A percentile compares a stretch with the other conserved stretches of the same genome.
These are phyloP conservation scores for Coelastrella sp. DNA, from an alignment of 139 green algal genomes.

Conservation along the genomic window DNA sequence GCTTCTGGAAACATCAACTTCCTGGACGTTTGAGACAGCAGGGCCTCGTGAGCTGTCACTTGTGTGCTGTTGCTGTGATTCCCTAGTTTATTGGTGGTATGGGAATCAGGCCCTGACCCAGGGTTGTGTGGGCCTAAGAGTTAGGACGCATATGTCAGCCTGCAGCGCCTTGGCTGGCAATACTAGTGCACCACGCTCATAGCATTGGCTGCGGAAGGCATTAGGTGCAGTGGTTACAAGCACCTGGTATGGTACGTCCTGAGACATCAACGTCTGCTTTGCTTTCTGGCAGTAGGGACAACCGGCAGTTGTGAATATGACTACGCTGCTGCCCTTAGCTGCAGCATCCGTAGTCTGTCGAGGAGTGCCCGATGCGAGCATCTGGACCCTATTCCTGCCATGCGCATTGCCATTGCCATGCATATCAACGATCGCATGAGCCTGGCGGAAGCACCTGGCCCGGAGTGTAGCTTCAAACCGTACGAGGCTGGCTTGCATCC, in stretches of 20 bases:
- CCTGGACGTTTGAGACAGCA: slow-evolving; percentile 29
- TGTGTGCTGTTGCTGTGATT: no score
- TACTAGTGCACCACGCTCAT: not conserved
- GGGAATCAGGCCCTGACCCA: not conserved
- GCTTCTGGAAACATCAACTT: slow-evolving; percentile 72
- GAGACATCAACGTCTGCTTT: slow-evolving; percentile 70
- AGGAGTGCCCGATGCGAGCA: not conserved
- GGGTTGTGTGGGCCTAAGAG: not conserved
- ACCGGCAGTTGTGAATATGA: slow-evolving; percentile 81
- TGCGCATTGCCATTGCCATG: no score
- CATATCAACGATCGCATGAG: no score
- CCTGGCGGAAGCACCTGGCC: no score
- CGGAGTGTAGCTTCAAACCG: no score
- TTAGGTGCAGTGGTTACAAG: not conserved
- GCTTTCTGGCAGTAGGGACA: slow-evolving; percentile 87
- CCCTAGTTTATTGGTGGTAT: no score
- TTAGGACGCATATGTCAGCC: not conserved
- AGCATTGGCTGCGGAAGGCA: not conserved
- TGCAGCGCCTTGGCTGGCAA: no score
- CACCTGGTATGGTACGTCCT: slow-evolving; percentile 60
- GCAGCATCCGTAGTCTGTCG: not conserved
- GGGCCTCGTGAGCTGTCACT: no score
- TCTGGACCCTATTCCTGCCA: not conserved
- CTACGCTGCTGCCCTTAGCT: slow-evolving; percentile 50
- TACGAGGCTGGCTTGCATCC: no score